Evolutionary conservation across 495 filamentous ascomycete species (phyloP).

Genomic region (Chlorociboria aeruginascens): DNA sequence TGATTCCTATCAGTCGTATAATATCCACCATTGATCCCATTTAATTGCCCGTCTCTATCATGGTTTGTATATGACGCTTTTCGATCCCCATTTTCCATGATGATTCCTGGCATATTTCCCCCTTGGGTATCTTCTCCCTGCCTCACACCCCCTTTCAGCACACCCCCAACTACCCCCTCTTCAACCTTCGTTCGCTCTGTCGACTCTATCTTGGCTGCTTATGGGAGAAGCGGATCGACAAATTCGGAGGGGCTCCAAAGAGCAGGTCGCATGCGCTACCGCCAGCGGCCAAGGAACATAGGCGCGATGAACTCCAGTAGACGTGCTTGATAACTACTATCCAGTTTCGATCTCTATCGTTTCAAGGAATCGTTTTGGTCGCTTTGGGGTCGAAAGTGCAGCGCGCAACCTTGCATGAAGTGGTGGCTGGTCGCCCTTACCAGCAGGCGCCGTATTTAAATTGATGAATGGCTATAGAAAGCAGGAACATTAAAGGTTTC

Average conservation of each 20-base stretch:
- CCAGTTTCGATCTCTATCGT: neutral
- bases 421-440: conserved; percentile 6
- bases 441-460: neutral
- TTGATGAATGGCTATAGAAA: neutral
- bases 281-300: conserved; percentile 8
- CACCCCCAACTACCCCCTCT: conserved; percentile 14
- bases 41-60: conserved; percentile 29
- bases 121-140: conserved; percentile 4
- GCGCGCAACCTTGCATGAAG: conserved; percentile 19
- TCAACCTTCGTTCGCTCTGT: conserved; percentile 8
- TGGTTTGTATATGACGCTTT: conserved; percentile 36
- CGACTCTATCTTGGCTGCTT: conserved; percentile 23
- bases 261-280: conserved; percentile 19
- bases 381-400: conserved; percentile 12
- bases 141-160: conserved; percentile 8
- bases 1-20: conserved; percentile 5
- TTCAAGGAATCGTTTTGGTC: neutral
- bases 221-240: neutral
- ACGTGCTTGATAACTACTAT: neutral
- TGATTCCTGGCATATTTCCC: conserved; percentile 28
- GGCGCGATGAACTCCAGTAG: conserved; percentile 7
- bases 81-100: conserved; percentile 41
- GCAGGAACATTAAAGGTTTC: neutral
- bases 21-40: conserved; percentile 24
- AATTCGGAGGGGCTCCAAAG: conserved; percentile 2